Base-by-base conservation (phyloP, 2,329 filamentous ascomycete genomes). In the Scedosporium dehoogii region DNA sequence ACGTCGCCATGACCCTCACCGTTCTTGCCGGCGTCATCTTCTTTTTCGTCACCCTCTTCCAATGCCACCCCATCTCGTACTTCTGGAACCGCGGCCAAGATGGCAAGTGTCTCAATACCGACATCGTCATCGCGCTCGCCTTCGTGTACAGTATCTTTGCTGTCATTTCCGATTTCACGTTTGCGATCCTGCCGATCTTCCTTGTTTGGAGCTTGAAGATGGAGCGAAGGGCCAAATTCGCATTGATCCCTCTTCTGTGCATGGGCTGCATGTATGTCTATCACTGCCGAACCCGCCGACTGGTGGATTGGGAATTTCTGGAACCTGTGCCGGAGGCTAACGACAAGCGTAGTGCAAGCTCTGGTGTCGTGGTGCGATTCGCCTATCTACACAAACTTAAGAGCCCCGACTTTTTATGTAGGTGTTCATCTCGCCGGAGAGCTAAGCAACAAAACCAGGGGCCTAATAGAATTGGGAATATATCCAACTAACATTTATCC, bases 141-240 rank as follows among this genome's bases (percentile, higher is more conserved):
- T 82, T 82, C 63, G 69, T 80, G 2, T 82, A 83, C 69, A 82
- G 80, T 65, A 76, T 73, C 2, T 73, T 77, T 25, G 80, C 77
- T 46, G 78, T 80, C 42, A 68, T 79, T 29, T 79, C 76, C 51
- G 82, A 85, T 68, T 77, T 83, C 59, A 78, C 76, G 0, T 75
- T 82, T 60, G 81, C 80, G 4, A 68, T 84, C 10, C 69, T 85
- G 3, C 82, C 81, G 0, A 75, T 81, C 7, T 79, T 80, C 64
- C 73, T 87, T 3, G 75, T 87, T 1, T 80, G 76, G 73, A 76
- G 78, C 27, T 69, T 86, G 29, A 78, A 85, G 62, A 84, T 87
- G 78, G 78, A 78, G 56, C 67, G 65, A 6, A 76, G 73, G 62
- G 80, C 78, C 2, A 86, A 85, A 67, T 38, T 77, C 6, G 76